Base-by-base conservation (phyloP, 208 protist species). In the Acanthamoeba sp. region DNA sequence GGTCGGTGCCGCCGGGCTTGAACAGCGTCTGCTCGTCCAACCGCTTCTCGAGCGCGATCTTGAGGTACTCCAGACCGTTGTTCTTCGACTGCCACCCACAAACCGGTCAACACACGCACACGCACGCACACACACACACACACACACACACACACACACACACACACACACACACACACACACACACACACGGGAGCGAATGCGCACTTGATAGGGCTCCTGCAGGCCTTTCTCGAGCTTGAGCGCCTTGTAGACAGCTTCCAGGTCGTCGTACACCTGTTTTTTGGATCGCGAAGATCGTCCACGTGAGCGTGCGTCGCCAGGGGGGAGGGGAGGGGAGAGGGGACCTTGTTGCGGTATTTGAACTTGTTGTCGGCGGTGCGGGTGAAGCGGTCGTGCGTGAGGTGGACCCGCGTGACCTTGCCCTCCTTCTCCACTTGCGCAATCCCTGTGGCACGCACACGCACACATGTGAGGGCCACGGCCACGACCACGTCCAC, bases 331-430 rank as follows among this genome's bases (percentile, higher is more conserved):
- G n/a, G n/a, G n/a, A n/a, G n/a, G n/a, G n/a, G n/a, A n/a, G 12
- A 62, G 55, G 55, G n/a, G n/a, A 76, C 66, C 66, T 76, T 76
- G 36, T 76, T 76, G 32, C 66, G n/a, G 66, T 76, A 76, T 20
- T 76, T 76, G 66, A 76, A 76, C 29, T 76, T 76, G 66, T 76
- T 76, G 66, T 76, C 66, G 32, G 66, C 22, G 16, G 66, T 76
- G 66, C 36, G 66, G 16, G 66, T 76, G 66, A 76, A 76, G 66
- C 66, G 66, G 36, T 76, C 66, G 29, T 76, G 66, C n/a, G 66
- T 76, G 12, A 76, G 66, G 36, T 76, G 66, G 1, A 76, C 66
- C 12, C 66, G 66, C 1, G 66, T 76, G 22, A 76, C 66, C 36
- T 76, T 76, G 18, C 66, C 66, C 66, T 76, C 66, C 66, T 76